A percentile compares a stretch with the other conserved stretches of the same genome.
Evolutionary conservation across 2,329 filamentous ascomycete species (phyloP).

Genomic region (Sporothrix schenckii): DNA sequence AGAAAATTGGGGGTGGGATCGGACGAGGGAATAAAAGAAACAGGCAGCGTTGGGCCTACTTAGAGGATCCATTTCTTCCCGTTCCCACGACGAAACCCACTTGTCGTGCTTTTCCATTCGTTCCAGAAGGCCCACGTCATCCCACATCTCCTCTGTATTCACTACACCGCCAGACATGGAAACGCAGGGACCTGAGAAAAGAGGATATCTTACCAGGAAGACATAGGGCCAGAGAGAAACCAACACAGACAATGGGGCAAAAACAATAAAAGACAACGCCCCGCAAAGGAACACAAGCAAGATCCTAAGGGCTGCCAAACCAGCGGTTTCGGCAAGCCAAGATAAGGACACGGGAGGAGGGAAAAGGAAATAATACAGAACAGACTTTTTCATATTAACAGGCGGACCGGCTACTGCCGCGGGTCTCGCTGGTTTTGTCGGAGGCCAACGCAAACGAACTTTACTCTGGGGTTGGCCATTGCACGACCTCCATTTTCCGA

Average conservation of each 20-base stretch:
- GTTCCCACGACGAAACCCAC: conserved; percentile 12
- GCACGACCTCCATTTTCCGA: not conserved
- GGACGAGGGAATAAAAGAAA: conserved; percentile 13
- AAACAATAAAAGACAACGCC: not conserved
- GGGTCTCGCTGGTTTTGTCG: not conserved
- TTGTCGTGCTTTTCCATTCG: conserved; percentile 22
- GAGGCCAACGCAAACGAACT: not conserved
- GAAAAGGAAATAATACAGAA: not conserved
- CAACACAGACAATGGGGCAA: not conserved
- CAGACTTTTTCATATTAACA: not conserved
- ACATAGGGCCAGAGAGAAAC: not conserved
- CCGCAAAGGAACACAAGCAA: conserved; percentile 20
- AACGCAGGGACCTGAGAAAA: conserved; percentile 1
- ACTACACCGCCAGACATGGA: too few relatives aligned
- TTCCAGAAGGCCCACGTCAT: conserved; percentile 29
- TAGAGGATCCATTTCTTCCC: conserved; percentile 3
- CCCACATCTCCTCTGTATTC: not conserved
- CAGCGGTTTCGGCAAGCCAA: conserved; percentile 24
- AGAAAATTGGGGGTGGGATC: not conserved
- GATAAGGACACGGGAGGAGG: not conserved
- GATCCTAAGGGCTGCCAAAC: conserved; percentile 27
- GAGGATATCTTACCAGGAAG: not conserved
- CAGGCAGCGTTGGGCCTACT: not conserved
- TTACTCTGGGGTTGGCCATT: not conserved
- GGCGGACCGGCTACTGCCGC: not conserved